Conservation (phyloP, 495 filamentous ascomycete species). For the Glarea lozoyensis region DNA sequence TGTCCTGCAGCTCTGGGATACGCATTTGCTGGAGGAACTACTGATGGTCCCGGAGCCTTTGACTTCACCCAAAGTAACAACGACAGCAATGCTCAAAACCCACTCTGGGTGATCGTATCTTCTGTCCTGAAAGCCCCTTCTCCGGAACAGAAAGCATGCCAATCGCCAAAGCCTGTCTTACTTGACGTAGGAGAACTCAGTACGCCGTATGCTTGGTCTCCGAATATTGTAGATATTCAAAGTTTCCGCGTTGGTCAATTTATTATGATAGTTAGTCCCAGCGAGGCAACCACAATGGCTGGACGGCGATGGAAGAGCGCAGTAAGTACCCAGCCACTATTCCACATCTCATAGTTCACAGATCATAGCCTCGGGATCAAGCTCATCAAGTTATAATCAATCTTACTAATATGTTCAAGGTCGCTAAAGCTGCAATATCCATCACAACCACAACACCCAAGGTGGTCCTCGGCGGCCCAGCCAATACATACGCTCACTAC, state of each 20-base stretch:
- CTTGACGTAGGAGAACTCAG: conserved; percentile 78
- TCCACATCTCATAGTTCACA: too few relatives aligned
- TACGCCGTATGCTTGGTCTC: conserved; percentile 75
- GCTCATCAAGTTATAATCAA: too few relatives aligned
- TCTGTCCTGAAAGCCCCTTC: conserved; percentile 61
- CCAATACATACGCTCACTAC: conserved; percentile 93
- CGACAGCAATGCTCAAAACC: conserved; percentile 55
- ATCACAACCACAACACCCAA: conserved; percentile 29
- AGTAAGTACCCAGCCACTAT: too few relatives aligned
- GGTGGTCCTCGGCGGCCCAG: conserved; percentile 75
- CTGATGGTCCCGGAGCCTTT: conserved; percentile 84
- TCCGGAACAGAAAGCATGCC: conserved; percentile 65
- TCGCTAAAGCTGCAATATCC: conserved; percentile 34
- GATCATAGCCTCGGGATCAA: too few relatives aligned
- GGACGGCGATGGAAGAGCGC: conserved; percentile 83
- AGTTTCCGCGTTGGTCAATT: conserved; percentile 84
- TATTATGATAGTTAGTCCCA: conserved; percentile 75
- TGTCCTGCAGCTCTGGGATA: conserved; percentile 90
- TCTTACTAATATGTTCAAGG: too few relatives aligned
- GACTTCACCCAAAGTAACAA: conserved; percentile 87
- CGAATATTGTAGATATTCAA: conserved; percentile 91
- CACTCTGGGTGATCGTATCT: conserved; percentile 76
- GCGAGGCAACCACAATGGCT: conserved; percentile 91
- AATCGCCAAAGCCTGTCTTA: conserved; percentile 78
- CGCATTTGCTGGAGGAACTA: conserved; percentile 88